Evolutionary conservation across 306 rosid genomes (phyloP), one percentile per base, ranked within the genome.

Genomic region (Ormosia emarginata): DNA sequence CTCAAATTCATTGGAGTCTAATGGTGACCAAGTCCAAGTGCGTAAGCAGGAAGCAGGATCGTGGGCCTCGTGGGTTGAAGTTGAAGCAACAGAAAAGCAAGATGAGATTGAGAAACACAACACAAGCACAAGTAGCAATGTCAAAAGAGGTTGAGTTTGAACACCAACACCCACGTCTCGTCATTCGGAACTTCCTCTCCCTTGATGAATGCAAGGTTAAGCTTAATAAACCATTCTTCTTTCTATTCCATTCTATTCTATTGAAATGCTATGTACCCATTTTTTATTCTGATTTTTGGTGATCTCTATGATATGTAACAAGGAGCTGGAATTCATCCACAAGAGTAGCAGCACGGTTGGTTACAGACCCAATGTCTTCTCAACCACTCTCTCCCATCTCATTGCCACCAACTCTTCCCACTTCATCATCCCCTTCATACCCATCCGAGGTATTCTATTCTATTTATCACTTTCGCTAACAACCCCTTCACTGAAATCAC

Each of bases 281-380:
- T 32, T n/a, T 8, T 33, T 62, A 8, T 66, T 69, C 61, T 0
- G 24, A n/a, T 4, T 76, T 47, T 33, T 49, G 40, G 4, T 62
- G 58, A 52, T 39, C 12, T 43, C 55, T 33, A 4, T 66, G 55
- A 67, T 24, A 24, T 24, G 24, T 24, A 24, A 24, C 24, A 24
- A 84, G 90, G 97, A 95, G 69, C 90, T 95, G 75, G 94, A 93
- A 71, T 95, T 90, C 80, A 90, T 95, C 37, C 99, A 95, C 90
- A 93, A 92, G 87, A 92, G 98, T 83, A 78, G 91, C 84, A 86
- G 96, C 78, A 90, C 94, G 2, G 98, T 91, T 1, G 99, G 98
- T 64, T 95, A 95, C 80, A 90, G 97, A 83, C 89, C 97, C 62
- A 85, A 87, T 49, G 98, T 93, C 7, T 93, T 95, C 83, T 95